Evolutionary conservation across 371 early-diverging fungal genomes (phyloP), one percentile per base, ranked within the genome.

Genomic region (Parasitella parasitica): DNA sequence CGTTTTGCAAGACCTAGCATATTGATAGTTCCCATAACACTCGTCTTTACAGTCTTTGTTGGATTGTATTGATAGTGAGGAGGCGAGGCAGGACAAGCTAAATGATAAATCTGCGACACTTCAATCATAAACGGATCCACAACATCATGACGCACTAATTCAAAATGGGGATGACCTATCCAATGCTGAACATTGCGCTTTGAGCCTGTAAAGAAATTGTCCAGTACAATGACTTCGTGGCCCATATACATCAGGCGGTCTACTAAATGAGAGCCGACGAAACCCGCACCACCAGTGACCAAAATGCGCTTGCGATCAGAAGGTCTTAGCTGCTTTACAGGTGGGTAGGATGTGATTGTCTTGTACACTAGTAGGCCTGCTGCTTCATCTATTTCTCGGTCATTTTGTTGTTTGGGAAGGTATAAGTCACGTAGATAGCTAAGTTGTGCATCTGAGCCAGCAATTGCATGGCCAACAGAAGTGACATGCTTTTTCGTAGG

Each of bases 251-350:
- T 92, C 41, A 95, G 73, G 26, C 92, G 77, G 64, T 93, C 93
- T 0, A 94, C 94, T 6, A 94, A 72, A 70, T 95, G 93, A 11
- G 89, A 89, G 4, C 95, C 95, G 1, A 95, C 92, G 77, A 94
- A 95, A 4, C 95, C 95, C 15, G 95, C 93, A 7, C 95, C 95
- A 5, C 95, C 95, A 2, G 94, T 95, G 15, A 95, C 94, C 30
- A 95, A 80, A 28, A 94, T 90, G 13, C 93, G 84, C 67, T 89
- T 89, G 57, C 86, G 81, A 39, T 90, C 86, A 2, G 75, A 72
- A 9, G 78, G 80, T 6, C 69, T 63, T 26, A 86, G 61, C 16
- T 78, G 77, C 52, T 77, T 81, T 20, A 88, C 85, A 3, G 87
- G 76, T 6, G 86, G 82, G 34, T 77, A 86, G 0, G 81, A 56